Evolutionary conservation across 2,329 filamentous ascomycete species (phyloP).

Genomic region (Emericellopsis atlantica): DNA sequence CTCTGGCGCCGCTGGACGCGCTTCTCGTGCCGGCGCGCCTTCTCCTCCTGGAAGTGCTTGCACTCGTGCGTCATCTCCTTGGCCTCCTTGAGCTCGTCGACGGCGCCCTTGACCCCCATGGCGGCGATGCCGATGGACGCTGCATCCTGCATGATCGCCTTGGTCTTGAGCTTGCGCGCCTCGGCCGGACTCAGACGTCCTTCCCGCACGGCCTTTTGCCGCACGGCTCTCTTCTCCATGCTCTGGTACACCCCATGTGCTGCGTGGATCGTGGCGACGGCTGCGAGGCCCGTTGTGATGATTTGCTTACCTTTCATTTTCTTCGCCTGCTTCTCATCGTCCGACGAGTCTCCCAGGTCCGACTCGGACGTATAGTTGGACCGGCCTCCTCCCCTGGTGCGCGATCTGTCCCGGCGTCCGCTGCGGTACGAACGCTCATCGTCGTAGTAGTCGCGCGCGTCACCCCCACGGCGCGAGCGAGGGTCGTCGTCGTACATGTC

Average conservation of each 20-base stretch:
- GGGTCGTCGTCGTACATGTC: constrained; percentile 33
- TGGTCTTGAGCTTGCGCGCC: constrained; percentile 44
- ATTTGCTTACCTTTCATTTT: constrained; percentile 53
- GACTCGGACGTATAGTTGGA: constrained; percentile 38
- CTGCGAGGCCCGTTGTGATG: constrained; percentile 41
- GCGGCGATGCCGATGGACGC: constrained; percentile 47
- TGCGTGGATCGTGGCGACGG: constrained; percentile 47
- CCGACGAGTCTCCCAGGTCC: constrained; percentile 44
- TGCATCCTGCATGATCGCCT: constrained; percentile 42
- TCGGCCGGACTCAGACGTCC: constrained; percentile 36
- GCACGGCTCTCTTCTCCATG: constrained; percentile 40
- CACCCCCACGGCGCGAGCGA: constrained; percentile 21
- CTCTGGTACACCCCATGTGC: constrained; percentile 45
- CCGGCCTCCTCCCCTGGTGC: constrained; percentile 22
- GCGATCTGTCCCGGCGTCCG: constrained; percentile 22
- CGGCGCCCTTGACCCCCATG: constrained; percentile 42
- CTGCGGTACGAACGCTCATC: constrained; percentile 30
- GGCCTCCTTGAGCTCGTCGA: constrained; percentile 43
- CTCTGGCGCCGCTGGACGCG: constrained; percentile 20
- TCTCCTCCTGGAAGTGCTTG: constrained; percentile 35
- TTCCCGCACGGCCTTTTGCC: constrained; percentile 40
- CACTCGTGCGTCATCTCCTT: constrained; percentile 35
- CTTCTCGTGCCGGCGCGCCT: constrained; percentile 32
- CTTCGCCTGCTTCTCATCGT: constrained; percentile 38
- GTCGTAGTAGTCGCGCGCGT: constrained; percentile 29